These are phyloP conservation scores for Crepidotus variabilis DNA, from an alignment of 768 basidiomycete species.

Conservation along the genomic window DNA sequence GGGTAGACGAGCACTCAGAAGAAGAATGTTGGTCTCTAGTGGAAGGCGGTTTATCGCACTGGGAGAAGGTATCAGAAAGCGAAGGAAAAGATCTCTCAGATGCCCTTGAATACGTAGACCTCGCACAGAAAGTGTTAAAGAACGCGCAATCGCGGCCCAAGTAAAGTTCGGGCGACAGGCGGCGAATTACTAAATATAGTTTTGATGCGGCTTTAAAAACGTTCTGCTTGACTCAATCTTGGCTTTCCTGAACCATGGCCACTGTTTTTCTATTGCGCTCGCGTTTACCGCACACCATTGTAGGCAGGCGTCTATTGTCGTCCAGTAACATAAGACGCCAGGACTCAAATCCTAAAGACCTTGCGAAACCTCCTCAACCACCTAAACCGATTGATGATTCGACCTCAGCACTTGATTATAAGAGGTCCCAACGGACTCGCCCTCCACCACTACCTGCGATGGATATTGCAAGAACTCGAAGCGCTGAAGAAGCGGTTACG, in stretches of 20 bases:
- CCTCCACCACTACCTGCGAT: conserved; percentile 85
- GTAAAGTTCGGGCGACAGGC: conserved; percentile 8
- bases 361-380: conserved; percentile 53
- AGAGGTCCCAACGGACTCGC: conserved; percentile 60
- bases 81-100: conserved; percentile 43
- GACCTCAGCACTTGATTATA: conserved; percentile 94
- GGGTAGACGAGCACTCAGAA: conserved; percentile 88
- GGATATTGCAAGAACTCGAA: conserved; percentile 79
- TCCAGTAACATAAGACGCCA: conserved; percentile 26
- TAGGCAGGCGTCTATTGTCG: conserved; percentile 32
- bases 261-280: conserved; percentile 27
- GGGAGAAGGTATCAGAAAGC: conserved; percentile 69
- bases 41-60: conserved; percentile 72
- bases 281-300: conserved; percentile 14
- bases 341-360: conserved; percentile 17
- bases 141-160: conserved; percentile 25
- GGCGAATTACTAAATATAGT: conserved; percentile 12
- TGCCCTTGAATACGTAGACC: conserved; percentile 58
- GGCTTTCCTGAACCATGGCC: conserved; percentile 19
- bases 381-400: conserved; percentile 86
- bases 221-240: conserved; percentile 1
- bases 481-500: conserved; percentile 94
- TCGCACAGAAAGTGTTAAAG: conserved; percentile 65
- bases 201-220: background rate
- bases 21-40: conserved; percentile 79